phyloP scores from a whole-genome alignment of 108 stramenopile genomes.

The Nitzschia sp. region DNA sequence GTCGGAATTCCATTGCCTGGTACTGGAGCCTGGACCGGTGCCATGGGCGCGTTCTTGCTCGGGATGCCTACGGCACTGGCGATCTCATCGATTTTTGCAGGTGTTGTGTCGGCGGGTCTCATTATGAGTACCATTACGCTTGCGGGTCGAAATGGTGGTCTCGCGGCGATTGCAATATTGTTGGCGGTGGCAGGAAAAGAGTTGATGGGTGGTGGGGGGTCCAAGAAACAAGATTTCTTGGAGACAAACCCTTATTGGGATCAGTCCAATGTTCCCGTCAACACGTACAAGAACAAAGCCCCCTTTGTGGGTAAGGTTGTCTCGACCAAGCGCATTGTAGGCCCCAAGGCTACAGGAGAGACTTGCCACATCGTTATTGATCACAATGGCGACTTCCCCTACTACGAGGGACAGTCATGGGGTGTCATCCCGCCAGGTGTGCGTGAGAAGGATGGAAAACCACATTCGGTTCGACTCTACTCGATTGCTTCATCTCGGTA shows the following conservation, averaged over 20 bases:
- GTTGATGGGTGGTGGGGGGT: slow-evolving; percentile 38
- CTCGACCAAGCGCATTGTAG: slow-evolving; percentile 95
- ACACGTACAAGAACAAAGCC: slow-evolving; percentile 95
- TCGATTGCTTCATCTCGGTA: slow-evolving; percentile 97
- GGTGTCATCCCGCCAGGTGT: slow-evolving; percentile 94
- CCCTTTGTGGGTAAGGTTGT: slow-evolving; percentile 95
- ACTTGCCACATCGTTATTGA: slow-evolving; percentile 98
- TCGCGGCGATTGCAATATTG: slow-evolving; percentile 67
- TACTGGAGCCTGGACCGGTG: slow-evolving; percentile 98
- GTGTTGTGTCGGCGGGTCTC: slow-evolving; percentile 88
- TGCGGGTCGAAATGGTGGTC: slow-evolving; percentile 80
- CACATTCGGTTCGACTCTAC: slow-evolving; percentile 93
- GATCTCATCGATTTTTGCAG: slow-evolving; percentile 87
- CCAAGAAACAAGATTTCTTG: slow-evolving; percentile 90
- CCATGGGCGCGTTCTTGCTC: slow-evolving; percentile 92
- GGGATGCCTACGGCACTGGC: slow-evolving; percentile 88
- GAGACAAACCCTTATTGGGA: slow-evolving; percentile 94
- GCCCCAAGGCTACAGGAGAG: slow-evolving; percentile 94
- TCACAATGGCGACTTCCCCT: slow-evolving; percentile 96
- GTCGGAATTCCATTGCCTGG: slow-evolving; percentile 96
- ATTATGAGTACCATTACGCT: slow-evolving; percentile 89
- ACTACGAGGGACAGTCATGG: slow-evolving; percentile 98
- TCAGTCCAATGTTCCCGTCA: slow-evolving; percentile 86
- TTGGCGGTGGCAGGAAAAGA: slow-evolving; percentile 67
- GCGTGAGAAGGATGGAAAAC: slow-evolving; percentile 95